These are phyloP conservation scores for Cyclanthera cordifolia DNA, from an alignment of 306 rosid genomes.

Conservation along the genomic window DNA sequence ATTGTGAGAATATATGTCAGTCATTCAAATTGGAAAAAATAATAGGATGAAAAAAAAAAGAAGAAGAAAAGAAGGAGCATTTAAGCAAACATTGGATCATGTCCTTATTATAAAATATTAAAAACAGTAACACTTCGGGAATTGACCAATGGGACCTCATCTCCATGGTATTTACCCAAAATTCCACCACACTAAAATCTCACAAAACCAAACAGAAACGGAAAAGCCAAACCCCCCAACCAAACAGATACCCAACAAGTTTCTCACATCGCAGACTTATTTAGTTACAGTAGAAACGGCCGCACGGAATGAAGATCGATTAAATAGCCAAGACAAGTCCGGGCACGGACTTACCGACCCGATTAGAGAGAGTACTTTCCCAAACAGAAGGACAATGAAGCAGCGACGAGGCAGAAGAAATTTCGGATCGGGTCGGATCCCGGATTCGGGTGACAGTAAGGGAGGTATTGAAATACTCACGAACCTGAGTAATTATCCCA, in stretches of 20 bases:
- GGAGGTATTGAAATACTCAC: conserved; percentile 90
- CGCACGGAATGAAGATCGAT: conserved; percentile 14
- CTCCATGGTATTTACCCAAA: conserved; percentile 25
- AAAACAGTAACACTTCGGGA: conserved; percentile 22
- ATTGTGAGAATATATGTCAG: too few species aligned
- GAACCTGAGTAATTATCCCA: conserved; percentile 78
- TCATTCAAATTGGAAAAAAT: background rate
- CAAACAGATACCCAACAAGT: background rate
- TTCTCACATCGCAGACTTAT: conserved; percentile 28
- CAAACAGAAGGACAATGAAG: conserved; percentile 58
- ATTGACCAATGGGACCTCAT: conserved; percentile 18
- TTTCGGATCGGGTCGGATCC: conserved; percentile 26
- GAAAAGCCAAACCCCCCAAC: background rate
- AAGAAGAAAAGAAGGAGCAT: background rate
- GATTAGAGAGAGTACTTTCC: conserved; percentile 70
- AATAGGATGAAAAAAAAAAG: too few species aligned
- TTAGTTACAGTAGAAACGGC: conserved; percentile 3
- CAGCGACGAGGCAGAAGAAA: conserved; percentile 19
- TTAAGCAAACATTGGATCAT: conserved; percentile 13
- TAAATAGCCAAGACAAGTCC: conserved; percentile 81
- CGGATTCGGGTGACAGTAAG: conserved; percentile 70
- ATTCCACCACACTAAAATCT: conserved; percentile 9
- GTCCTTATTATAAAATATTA: conserved; percentile 25
- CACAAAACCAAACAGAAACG: background rate
- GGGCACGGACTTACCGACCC: conserved; percentile 78